Evolutionary conservation across 192 early-diverging fungal species (phyloP).

Genomic region (Coemansia sp.): DNA sequence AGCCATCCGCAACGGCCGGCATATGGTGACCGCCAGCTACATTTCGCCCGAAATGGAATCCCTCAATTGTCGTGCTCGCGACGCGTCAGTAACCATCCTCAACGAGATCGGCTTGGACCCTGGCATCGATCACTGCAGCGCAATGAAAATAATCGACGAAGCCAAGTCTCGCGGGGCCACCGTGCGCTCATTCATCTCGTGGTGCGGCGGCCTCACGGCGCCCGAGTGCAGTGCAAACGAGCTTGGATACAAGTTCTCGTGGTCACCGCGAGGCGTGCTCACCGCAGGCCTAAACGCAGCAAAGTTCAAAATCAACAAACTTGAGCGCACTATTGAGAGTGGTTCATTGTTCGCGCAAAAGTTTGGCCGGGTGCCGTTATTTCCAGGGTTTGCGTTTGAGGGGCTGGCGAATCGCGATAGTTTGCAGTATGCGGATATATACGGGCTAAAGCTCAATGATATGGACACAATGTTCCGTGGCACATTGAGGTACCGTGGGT

Average conservation of each 20-base stretch:
- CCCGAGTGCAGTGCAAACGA: conserved; percentile 91
- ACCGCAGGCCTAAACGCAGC: conserved; percentile 86
- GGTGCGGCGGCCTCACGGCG: conserved; percentile 93
- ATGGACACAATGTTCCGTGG: conserved; percentile 94
- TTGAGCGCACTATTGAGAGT: conserved; percentile 64
- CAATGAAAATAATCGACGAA: conserved; percentile 92
- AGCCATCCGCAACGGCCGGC: conserved; percentile 79
- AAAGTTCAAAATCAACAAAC: conserved; percentile 69
- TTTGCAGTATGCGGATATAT: conserved; percentile 79
- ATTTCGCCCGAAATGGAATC: conserved; percentile 87
- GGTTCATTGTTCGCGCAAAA: conserved; percentile 64
- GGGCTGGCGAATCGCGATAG: conserved; percentile 95
- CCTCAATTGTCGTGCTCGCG: conserved; percentile 71
- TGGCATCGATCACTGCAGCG: conserved; percentile 95
- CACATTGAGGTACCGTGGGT: conserved; percentile 90
- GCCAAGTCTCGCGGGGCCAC: conserved; percentile 71
- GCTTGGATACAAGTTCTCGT: conserved; percentile 93
- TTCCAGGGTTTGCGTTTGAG: conserved; percentile 86
- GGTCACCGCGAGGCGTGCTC: conserved; percentile 89
- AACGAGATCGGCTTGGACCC: conserved; percentile 99
- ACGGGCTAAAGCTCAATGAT: conserved; percentile 70
- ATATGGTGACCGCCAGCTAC: conserved; percentile 96
- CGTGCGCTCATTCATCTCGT: conserved; percentile 83
- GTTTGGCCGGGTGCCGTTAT: conserved; percentile 75
- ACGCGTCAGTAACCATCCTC: conserved; percentile 81